Evolutionary conservation across 1,284 basidiomycete genomes (phyloP).

Genomic region (Porogramme epimiltina): DNA sequence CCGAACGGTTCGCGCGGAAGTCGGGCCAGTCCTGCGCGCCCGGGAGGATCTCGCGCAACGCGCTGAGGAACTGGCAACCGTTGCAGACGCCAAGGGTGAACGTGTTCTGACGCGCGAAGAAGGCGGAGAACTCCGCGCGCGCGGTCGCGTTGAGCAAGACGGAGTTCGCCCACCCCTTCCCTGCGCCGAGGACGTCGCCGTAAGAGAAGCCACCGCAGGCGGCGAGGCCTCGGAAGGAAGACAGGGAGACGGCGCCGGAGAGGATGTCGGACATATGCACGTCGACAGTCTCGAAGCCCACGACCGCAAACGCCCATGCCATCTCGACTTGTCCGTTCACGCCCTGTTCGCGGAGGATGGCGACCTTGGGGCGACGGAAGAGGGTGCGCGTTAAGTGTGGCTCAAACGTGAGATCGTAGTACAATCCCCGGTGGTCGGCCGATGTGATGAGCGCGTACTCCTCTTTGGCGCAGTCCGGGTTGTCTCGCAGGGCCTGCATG

Average conservation of each 20-base stretch:
- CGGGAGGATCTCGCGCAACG: conserved; percentile 86
- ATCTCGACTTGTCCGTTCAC: conserved; percentile 99
- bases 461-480: conserved; percentile 76
- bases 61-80: conserved; percentile 95
- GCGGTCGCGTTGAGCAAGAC: conserved; percentile 82
- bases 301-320: conserved; percentile 94
- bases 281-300: conserved; percentile 94
- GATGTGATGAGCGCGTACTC: conserved; percentile 84
- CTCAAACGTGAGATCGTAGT: conserved; percentile 76
- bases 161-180: conserved; percentile 97
- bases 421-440: conserved; percentile 67
- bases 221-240: conserved; percentile 83
- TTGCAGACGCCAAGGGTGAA: conserved; percentile 98
- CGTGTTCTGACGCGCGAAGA: conserved; percentile 81
- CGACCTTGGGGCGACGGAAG: conserved; percentile 79
- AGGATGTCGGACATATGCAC: conserved; percentile 99
- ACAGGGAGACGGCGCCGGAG: conserved; percentile 64
- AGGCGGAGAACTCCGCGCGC: conserved; percentile 74
- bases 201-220: conserved; percentile 99
- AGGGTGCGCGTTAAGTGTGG: conserved; percentile 40
- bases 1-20: conserved; percentile 89
- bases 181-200: conserved; percentile 97
- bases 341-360: conserved; percentile 96
- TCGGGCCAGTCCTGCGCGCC: conserved; percentile 87
- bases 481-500: conserved; percentile 91